Base-by-base conservation (phyloP, 805 yeast genomes). In the Yarrowia deformans region DNA sequence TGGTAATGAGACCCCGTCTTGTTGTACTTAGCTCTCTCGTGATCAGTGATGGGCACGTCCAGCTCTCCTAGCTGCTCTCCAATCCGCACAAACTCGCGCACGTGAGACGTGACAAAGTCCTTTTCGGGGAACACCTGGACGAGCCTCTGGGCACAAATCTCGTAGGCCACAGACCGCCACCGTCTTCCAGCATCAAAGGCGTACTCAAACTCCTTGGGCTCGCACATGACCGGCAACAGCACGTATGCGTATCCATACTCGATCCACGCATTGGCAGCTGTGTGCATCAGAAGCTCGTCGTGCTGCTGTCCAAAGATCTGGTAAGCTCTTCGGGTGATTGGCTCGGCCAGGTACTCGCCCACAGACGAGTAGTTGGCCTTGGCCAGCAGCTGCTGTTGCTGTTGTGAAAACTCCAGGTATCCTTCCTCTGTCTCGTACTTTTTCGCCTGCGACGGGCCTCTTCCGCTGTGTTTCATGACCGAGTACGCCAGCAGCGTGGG, bases 281-380 rank as follows among this genome's bases (percentile, higher is more conserved):
- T 40, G 19, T 56, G 63, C 63, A 56, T 56, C 16, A 56, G 16
- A 4, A 56, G 63, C n/a, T 56, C 63, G 14, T 56, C 63, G 8
- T 56, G 63, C 8, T 40, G 48, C n/a, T 56, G 63, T 9, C 63
- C 63, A n/a, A 56, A 56, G 19, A 56, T 40, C 48, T 56, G 63
- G 48, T 56, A 56, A 1, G 63, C 63, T 56, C 63, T n/a, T 40
- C 63, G 48, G 9, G 63, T 56, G 7, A 35, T 12, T 6, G 63
- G 63, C 12, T 56, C 63, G 19, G 39, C 63, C 5, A 56, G 48
- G 8, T 40, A 56, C 23, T 56, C 63, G 23, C 48, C 48, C 5
- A 56, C 63, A 23, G 63, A 56, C n/a, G 48, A 16, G 37, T 56
- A 56, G 13, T 10, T 29, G 10, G 37, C 37, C 12, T 56, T 56